Base-by-base conservation (phyloP, 768 basidiomycete species). In the Naganishia onofrii region DNA sequence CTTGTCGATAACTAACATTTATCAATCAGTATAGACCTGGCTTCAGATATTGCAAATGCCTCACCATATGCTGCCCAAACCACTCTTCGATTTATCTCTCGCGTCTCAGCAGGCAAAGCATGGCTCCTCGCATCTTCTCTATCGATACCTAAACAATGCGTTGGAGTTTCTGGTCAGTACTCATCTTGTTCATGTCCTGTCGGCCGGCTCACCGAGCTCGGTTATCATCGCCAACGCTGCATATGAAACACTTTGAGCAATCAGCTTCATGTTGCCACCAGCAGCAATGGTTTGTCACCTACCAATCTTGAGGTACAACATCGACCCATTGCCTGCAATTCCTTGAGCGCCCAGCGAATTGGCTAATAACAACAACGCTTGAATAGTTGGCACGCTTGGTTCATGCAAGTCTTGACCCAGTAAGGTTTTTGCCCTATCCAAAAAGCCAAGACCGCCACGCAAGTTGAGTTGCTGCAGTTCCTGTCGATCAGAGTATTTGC, bases 41-140 rank as follows among this genome's bases (percentile, higher is more conserved):
- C 21, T 38, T 17, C 23, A 3, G 12, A n/a, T 32, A 1, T 15
- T 8, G 19, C 23, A n/a, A 21, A 1, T 1, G 29, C 66, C 74
- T 67, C 46, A 73, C 74, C 70, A 66, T 69, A 75, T 32, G 72
- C 72, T 26, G 72, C 70, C 74, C 74, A 75, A 26, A 73, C 74
- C 1, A 75, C 66, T 29, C 74, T 46, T 8, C 74, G 63, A n/a
- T 72, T 57, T 55, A 73, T 73, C 52, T 75, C 74, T 10, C 69
- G 52, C 42, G 72, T 72, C 28, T 66, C 68, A 0, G 74, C 56
- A 9, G 54, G 34, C 53, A 71, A 52, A 51, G 52, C 54, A 0
- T 36, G 55, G 36, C 67, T 63, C 17, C 38, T 31, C 15, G 51
- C 46, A n/a, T 66, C 51, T 12, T 54, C 48, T 28, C 65, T 52